A percentile compares a stretch with the other conserved stretches of the same genome.
Evolutionary conservation across 2,329 filamentous ascomycete genomes (phyloP).

Genomic region (Metarhizium brunneum): DNA sequence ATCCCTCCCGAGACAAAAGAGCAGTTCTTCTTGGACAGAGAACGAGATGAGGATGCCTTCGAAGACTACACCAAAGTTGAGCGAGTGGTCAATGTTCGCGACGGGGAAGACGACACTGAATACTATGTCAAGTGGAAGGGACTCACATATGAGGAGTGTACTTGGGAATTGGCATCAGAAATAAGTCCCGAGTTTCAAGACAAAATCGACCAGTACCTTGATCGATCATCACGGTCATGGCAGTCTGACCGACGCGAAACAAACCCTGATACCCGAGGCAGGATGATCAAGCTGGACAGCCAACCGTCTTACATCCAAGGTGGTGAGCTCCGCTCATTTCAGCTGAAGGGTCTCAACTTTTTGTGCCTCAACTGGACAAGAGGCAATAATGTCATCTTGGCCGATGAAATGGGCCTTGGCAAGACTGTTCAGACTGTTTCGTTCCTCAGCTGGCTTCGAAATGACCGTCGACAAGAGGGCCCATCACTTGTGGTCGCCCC

Average conservation of each 20-base stretch:
- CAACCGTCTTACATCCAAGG: constrained; percentile 80
- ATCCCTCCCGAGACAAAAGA: constrained; percentile 79
- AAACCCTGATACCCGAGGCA: constrained; percentile 63
- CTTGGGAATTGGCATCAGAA: constrained; percentile 76
- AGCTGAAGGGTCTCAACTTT: constrained; percentile 90
- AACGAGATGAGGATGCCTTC: constrained; percentile 79
- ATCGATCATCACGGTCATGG: constrained; percentile 73
- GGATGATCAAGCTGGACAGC: constrained; percentile 63
- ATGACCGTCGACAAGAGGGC: constrained; percentile 81
- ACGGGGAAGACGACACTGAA: constrained; percentile 71
- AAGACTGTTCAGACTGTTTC: constrained; percentile 97
- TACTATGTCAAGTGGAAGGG: constrained; percentile 98
- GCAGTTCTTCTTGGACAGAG: constrained; percentile 90
- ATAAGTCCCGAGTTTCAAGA: constrained; percentile 73
- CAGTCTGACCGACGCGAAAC: constrained; percentile 70
- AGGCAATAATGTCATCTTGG: constrained; percentile 90
- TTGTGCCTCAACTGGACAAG: constrained; percentile 92
- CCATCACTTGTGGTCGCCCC: constrained; percentile 97
- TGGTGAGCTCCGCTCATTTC: constrained; percentile 84
- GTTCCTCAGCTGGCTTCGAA: constrained; percentile 93
- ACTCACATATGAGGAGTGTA: constrained; percentile 85
- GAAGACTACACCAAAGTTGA: constrained; percentile 90
- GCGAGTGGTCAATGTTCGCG: constrained; percentile 75
- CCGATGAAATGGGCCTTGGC: constrained; percentile 96
- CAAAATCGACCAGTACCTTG: constrained; percentile 85